Evolutionary conservation across 805 yeast genomes (phyloP).

Genomic region (Yueomyces sinensis): DNA sequence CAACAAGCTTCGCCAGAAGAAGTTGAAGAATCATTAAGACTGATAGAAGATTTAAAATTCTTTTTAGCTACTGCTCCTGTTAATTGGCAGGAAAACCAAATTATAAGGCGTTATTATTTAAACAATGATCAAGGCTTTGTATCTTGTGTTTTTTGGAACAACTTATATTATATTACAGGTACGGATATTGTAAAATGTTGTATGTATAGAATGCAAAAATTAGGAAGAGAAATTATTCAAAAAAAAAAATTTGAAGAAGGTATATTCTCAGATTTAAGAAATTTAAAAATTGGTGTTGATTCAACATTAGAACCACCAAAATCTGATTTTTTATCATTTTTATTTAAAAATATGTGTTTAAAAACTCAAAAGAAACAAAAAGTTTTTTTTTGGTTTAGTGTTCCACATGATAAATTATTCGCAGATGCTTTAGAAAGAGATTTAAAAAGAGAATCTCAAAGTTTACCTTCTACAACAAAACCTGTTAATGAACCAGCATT

Average conservation of each 20-base stretch:
- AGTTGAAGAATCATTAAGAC: conserved; percentile 39
- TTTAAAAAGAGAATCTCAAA: conserved; percentile 56
- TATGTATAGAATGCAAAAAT: conserved; percentile 75
- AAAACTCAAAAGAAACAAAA: conserved; percentile 95
- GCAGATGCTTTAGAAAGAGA: conserved; percentile 91
- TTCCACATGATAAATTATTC: conserved; percentile 84
- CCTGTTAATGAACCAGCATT: conserved; percentile 68
- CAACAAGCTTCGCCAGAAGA: conserved; percentile 1
- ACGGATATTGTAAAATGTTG: conserved; percentile 92
- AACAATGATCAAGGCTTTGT: conserved; percentile 86
- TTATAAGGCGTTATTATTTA: conserved; percentile 70
- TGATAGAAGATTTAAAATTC: conserved; percentile 68
- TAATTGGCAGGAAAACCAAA: conserved; percentile 81
- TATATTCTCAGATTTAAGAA: conserved; percentile 78
- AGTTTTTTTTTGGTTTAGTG: conserved; percentile 93
- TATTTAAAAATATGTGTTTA: conserved; percentile 75
- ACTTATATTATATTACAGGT: conserved; percentile 81
- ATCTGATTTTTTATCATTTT: conserved; percentile 69
- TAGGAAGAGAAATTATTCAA: conserved; percentile 75
- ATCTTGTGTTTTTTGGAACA: conserved; percentile 85
- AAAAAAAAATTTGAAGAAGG: conserved; percentile 96
- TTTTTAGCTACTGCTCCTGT: conserved; percentile 91
- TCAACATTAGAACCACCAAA: conserved; percentile 82
- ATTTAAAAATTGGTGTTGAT: conserved; percentile 73
- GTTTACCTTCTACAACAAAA: conserved; percentile 56